These are phyloP conservation scores for Punctularia strigosozonata DNA, from an alignment of 768 basidiomycete genomes.

Conservation along the genomic window DNA sequence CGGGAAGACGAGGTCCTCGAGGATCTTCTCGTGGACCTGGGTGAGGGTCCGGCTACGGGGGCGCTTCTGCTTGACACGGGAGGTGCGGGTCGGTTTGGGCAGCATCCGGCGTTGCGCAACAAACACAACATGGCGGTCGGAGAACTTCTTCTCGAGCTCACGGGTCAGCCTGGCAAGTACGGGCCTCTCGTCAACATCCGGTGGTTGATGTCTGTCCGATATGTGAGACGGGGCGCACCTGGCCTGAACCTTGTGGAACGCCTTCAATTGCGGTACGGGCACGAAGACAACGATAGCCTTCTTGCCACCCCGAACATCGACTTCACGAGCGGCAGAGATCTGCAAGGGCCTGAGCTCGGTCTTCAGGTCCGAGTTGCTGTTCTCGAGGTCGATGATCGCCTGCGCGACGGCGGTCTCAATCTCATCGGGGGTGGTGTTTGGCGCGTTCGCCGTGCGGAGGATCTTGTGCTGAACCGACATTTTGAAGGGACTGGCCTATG, in stretches of 20 bases:
- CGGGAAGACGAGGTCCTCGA: slow-evolving; percentile 98
- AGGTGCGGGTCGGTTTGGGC: slow-evolving; percentile 91
- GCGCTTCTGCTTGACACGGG: slow-evolving; percentile 89
- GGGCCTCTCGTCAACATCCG: slow-evolving; percentile 4
- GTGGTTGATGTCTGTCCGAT: neutral
- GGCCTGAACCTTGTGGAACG: slow-evolving; percentile 96
- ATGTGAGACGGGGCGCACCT: slow-evolving; percentile 40
- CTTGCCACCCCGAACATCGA: slow-evolving; percentile 98
- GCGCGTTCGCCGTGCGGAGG: slow-evolving; percentile 92
- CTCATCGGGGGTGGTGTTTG: slow-evolving; percentile 79
- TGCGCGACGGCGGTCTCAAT: slow-evolving; percentile 88
- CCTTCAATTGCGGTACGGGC: slow-evolving; percentile 93
- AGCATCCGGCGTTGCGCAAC: slow-evolving; percentile 98
- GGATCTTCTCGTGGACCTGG: slow-evolving; percentile 93
- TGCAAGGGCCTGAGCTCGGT: slow-evolving; percentile 88
- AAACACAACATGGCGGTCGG: slow-evolving; percentile 98
- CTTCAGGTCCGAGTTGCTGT: slow-evolving; percentile 98
- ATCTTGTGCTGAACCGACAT: slow-evolving; percentile 87
- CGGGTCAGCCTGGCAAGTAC: slow-evolving; percentile 69
- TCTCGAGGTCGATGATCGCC: slow-evolving; percentile 94
- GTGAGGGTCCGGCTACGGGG: slow-evolving; percentile 96
- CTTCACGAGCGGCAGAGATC: slow-evolving; percentile 97
- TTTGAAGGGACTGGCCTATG: slow-evolving; percentile 21
- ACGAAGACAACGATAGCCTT: slow-evolving; percentile 99
- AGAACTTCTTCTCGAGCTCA: slow-evolving; percentile 99